A percentile compares a stretch with the other conserved stretches of the same genome.
Evolutionary conservation across 2,329 filamentous ascomycete genomes (phyloP).

Genomic region (Colletotrichum shisoi): DNA sequence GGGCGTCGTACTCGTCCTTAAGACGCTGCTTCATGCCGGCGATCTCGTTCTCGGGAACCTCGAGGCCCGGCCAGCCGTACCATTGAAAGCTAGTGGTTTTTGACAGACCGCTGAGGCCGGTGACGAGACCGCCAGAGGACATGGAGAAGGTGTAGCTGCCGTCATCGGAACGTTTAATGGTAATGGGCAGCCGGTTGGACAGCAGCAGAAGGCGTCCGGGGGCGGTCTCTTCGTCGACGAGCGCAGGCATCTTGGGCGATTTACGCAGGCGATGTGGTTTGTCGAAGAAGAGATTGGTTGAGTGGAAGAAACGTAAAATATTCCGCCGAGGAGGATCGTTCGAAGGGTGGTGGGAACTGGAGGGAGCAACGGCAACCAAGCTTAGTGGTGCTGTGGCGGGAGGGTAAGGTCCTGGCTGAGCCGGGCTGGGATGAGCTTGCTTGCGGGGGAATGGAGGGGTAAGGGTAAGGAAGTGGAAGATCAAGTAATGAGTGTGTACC

Average conservation of each 20-base stretch:
- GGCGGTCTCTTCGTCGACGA: conserved; percentile 48
- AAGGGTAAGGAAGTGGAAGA: conserved; percentile 21
- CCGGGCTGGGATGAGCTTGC: conserved; percentile 38
- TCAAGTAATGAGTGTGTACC: neutral
- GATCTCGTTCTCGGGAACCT: conserved; percentile 86
- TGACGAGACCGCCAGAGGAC: conserved; percentile 96
- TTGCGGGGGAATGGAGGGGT: conserved; percentile 39
- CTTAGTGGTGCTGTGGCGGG: conserved; percentile 25
- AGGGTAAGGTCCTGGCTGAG: conserved; percentile 35
- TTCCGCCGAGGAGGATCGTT: conserved; percentile 18
- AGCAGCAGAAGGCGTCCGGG: conserved; percentile 76
- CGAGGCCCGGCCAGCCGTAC: conserved; percentile 97
- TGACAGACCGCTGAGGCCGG: conserved; percentile 86
- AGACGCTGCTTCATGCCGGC: conserved; percentile 76
- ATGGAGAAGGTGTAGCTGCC: conserved; percentile 93
- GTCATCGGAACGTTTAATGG: conserved; percentile 91
- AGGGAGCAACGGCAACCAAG: conserved; percentile 22
- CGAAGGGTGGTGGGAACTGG: conserved; percentile 19
- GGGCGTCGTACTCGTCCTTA: conserved; percentile 85
- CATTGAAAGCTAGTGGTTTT: conserved; percentile 96
- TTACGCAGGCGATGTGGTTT: conserved; percentile 14
- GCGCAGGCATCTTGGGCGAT: conserved; percentile 49
- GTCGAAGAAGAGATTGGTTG: conserved; percentile 1
- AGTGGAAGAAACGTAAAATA: conserved; percentile 12
- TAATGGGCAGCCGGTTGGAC: conserved; percentile 94